phyloP scores from a whole-genome alignment of 768 basidiomycete genomes.

The Pleurotus djamor region DNA sequence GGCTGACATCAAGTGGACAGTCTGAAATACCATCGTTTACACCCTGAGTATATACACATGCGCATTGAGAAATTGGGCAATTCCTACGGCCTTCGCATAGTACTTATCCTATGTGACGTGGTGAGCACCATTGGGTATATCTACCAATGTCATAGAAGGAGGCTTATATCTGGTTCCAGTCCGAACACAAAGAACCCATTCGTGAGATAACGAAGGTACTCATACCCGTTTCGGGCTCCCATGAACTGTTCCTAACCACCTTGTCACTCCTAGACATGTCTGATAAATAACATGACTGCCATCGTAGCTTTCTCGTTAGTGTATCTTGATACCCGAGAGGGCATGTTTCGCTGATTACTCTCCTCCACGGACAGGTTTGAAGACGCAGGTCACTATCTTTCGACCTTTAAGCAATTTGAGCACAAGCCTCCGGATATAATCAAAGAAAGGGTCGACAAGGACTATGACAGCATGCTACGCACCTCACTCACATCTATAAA shows the following conservation, averaged over 20 bases:
- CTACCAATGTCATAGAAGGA: background rate
- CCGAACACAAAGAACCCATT: slow-evolving; percentile 88
- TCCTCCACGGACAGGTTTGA: slow-evolving; percentile 54
- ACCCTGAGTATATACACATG: slow-evolving; percentile 94
- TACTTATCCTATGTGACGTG: slow-evolving; percentile 90
- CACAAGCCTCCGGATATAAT: slow-evolving; percentile 92
- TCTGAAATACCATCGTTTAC: slow-evolving; percentile 91
- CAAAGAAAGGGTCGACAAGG: slow-evolving; percentile 91
- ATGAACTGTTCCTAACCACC: background rate
- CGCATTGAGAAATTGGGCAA: slow-evolving; percentile 86
- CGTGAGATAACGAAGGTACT: slow-evolving; percentile 87
- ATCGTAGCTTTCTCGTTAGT: slow-evolving; percentile 90
- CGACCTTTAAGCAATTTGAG: slow-evolving; percentile 91
- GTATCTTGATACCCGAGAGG: background rate
- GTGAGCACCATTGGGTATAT: slow-evolving; percentile 45
- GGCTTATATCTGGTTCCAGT: slow-evolving; percentile 36
- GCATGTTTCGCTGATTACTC: background rate
- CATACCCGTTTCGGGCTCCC: background rate
- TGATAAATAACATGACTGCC: slow-evolving; percentile 92
- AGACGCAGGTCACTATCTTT: slow-evolving; percentile 90
- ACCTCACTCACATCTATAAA: slow-evolving; percentile 84
- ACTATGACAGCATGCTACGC: slow-evolving; percentile 79
- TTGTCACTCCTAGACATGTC: slow-evolving; percentile 56
- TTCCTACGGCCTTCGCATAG: slow-evolving; percentile 79
- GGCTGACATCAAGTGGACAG: slow-evolving; percentile 32